Evolutionary conservation across 2,329 filamentous ascomycete genomes (phyloP).

Genomic region (Xylaria sp.): DNA sequence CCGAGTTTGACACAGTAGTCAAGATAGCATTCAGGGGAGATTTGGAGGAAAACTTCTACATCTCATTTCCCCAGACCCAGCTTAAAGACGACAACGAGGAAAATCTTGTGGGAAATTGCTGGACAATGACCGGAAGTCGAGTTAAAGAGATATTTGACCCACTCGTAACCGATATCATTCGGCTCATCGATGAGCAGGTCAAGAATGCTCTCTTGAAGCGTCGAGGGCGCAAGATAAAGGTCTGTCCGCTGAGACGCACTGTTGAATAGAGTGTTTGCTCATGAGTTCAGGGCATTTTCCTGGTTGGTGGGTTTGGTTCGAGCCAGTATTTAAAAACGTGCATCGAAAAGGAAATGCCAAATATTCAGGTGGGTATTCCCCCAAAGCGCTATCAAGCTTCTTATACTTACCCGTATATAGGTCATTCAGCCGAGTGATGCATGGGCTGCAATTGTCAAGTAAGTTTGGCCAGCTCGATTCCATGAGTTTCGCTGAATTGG

Average conservation of each 20-base stretch:
- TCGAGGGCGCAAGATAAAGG: not conserved
- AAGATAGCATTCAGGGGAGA: too few species aligned
- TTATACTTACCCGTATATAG: not conserved
- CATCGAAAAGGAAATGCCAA: slow-evolving; percentile 5
- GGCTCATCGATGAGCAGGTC: not conserved
- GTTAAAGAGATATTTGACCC: slow-evolving; percentile 2
- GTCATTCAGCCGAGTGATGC: not conserved
- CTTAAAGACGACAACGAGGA: not conserved
- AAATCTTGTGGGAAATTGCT: not conserved
- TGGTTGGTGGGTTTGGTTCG: not conserved
- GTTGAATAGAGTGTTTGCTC: not conserved
- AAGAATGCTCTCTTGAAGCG: not conserved
- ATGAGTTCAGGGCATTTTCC: not conserved
- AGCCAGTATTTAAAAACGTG: not conserved
- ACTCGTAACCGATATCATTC: not conserved
- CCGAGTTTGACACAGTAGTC: not conserved
- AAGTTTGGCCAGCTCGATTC: not conserved
- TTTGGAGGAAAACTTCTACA: not conserved
- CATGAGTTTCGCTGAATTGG: not conserved
- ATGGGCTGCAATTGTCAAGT: slow-evolving; percentile 2
- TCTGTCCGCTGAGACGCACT: not conserved
- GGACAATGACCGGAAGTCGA: not conserved
- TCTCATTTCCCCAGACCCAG: not conserved
- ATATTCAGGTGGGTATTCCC: not conserved
- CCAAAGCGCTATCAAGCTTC: not conserved